Conservation (phyloP, 2,329 filamentous ascomycete species). For the Endocalyx cinctus region DNA sequence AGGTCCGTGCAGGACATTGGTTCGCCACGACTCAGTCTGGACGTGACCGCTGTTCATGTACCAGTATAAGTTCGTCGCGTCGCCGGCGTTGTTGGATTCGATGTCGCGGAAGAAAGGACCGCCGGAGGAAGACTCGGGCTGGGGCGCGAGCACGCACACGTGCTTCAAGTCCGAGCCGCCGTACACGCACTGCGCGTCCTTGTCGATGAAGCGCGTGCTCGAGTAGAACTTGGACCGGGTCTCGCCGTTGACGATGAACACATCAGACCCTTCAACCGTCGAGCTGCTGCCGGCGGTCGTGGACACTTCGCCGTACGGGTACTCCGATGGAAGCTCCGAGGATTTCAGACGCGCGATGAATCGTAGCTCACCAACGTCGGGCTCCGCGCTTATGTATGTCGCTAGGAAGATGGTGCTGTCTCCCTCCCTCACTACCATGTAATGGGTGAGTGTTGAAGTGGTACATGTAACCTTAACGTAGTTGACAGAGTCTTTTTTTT, state of each 20-base stretch:
- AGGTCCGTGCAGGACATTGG: conserved; percentile 59
- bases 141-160: conserved; percentile 56
- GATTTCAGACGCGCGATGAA: conserved; percentile 59
- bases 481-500: conserved; percentile 20
- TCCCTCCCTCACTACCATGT: conserved; percentile 57
- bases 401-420: conserved; percentile 57
- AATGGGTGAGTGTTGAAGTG: conserved; percentile 58
- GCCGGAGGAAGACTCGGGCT: conserved; percentile 57
- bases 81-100: conserved; percentile 59
- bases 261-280: conserved; percentile 53
- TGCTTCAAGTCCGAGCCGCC: conserved; percentile 43
- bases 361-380: conserved; percentile 55
- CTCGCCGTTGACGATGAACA: conserved; percentile 55
- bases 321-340: conserved; percentile 44
- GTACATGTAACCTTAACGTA: conserved; percentile 60
- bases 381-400: conserved; percentile 56
- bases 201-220: conserved; percentile 65
- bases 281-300: conserved; percentile 48
- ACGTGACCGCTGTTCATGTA: conserved; percentile 66
- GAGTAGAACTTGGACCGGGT: conserved; percentile 69
- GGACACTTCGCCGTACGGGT: conserved; percentile 51
- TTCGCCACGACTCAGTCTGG: conserved; percentile 55
- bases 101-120: conserved; percentile 65
- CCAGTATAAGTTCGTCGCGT: conserved; percentile 55
- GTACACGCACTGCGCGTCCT: conserved; percentile 58